These are phyloP conservation scores for Syzygium malaccense DNA, from an alignment of 441 rosid genomes.

Conservation along the genomic window DNA sequence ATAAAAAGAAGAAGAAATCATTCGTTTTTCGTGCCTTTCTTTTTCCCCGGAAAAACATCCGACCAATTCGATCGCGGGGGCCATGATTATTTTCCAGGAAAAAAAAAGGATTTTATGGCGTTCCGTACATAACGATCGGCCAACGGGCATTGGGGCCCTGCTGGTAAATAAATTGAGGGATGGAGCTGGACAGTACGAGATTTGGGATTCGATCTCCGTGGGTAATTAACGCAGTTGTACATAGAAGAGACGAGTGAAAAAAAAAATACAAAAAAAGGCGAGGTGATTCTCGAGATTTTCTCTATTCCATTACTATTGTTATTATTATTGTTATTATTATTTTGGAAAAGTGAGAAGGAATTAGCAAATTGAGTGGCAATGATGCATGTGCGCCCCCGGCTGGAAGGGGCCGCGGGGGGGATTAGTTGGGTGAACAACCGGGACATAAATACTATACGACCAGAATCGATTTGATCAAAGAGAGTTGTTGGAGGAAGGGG, in stretches of 20 bases:
- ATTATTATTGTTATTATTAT: not conserved
- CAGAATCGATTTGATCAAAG: not conserved
- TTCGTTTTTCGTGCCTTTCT: not conserved
- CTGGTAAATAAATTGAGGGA: no score
- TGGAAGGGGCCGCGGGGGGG: not conserved
- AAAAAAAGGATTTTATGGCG: not conserved
- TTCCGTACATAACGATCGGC: no score
- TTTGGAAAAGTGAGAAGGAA: not conserved
- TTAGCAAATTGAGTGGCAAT: not conserved
- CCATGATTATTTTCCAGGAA: not conserved
- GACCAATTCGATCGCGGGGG: not conserved
- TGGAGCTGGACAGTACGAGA: no score
- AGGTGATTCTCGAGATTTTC: not conserved
- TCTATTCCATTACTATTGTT: no score
- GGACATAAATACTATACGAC: not conserved
- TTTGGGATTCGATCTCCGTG: no score
- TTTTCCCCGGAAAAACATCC: not conserved
- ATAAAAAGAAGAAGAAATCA: not conserved
- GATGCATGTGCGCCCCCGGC: not conserved
- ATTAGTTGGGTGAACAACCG: not conserved
- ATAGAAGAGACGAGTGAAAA: no score
- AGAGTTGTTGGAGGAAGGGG: not conserved
- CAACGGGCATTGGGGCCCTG: no score
- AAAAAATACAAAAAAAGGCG: no score
- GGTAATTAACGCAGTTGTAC: no score